phyloP scores from a whole-genome alignment of 805 yeast genomes.

The Yueomyces sinensis region DNA sequence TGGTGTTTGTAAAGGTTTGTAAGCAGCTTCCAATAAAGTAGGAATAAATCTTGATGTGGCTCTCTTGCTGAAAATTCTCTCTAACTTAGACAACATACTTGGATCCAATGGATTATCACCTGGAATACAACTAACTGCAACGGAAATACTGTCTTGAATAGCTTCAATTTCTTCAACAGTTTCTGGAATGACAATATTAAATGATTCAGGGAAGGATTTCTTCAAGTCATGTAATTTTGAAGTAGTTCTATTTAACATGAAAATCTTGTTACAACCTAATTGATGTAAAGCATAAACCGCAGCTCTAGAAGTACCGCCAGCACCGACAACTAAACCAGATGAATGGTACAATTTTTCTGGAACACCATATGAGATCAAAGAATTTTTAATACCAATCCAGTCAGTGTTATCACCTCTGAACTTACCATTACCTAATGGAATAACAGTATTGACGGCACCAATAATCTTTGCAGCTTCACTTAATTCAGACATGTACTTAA shows the following conservation, averaged over 20 bases:
- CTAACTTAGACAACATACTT: constrained; percentile 34
- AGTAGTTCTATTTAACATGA: constrained; percentile 67
- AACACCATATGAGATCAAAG: constrained; percentile 53
- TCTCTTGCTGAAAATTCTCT: constrained; percentile 33
- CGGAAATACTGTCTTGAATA: constrained; percentile 31
- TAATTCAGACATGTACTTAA: constrained; percentile 49
- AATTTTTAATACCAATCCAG: constrained; percentile 75
- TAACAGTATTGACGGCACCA: constrained; percentile 90
- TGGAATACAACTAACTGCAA: constrained; percentile 73
- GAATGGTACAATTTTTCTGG: constrained; percentile 28
- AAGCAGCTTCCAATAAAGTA: constrained; percentile 79
- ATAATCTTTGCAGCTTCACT: constrained; percentile 68
- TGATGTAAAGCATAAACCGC: constrained; percentile 75
- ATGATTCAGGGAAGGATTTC: constrained; percentile 44
- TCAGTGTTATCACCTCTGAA: constrained; percentile 87
- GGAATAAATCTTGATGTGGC: constrained; percentile 31
- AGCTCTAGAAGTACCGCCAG: constrained; percentile 96
- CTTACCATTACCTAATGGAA: constrained; percentile 35
- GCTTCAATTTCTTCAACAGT: constrained; percentile 31
- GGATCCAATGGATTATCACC: constrained; percentile 61
- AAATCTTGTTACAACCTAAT: constrained; percentile 67
- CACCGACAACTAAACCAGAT: constrained; percentile 78
- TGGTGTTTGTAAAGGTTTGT: constrained; percentile 80
- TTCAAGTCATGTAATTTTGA: constrained; percentile 50
- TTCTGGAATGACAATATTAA: constrained; percentile 45